phyloP scores from a whole-genome alignment of 106 monocot genomes.

The Allium cepa region DNA sequence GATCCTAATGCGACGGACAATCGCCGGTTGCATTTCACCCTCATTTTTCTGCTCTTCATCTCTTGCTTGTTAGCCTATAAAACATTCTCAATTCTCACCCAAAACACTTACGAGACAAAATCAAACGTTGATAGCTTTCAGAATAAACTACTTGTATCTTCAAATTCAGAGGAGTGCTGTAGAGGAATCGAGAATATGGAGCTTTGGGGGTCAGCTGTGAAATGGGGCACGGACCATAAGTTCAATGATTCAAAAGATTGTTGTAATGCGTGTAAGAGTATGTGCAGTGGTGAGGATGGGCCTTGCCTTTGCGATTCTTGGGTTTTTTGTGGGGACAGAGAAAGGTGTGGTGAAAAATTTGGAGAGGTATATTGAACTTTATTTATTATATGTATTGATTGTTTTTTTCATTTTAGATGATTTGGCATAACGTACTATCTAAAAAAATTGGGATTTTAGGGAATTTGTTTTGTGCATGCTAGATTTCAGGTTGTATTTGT shows the following conservation, averaged over 20 bases:
- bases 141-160: background rate
- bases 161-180: conserved; percentile 46
- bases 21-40: conserved; percentile 9
- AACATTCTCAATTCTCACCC: conserved; percentile 16
- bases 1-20: background rate
- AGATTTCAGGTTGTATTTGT: background rate
- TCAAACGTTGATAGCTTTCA: background rate
- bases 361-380: conserved; percentile 36
- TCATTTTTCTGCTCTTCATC: conserved; percentile 20
- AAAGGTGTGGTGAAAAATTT: conserved; percentile 60
- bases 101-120: background rate
- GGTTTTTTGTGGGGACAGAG: conserved; percentile 88
- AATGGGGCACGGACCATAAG: conserved; percentile 81
- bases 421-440: background rate
- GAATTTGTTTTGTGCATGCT: background rate
- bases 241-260: conserved; percentile 57
- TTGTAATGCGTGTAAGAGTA: conserved; percentile 78
- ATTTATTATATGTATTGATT: background rate
- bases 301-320: conserved; percentile 87
- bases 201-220: conserved; percentile 82
- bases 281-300: conserved; percentile 53
- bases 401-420: background rate
- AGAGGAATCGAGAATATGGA: conserved; percentile 65
- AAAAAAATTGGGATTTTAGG: background rate
- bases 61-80: conserved; percentile 48